phyloP scores from a whole-genome alignment of 2,329 filamentous ascomycete species.

The Dryadomyces sulphureus region DNA sequence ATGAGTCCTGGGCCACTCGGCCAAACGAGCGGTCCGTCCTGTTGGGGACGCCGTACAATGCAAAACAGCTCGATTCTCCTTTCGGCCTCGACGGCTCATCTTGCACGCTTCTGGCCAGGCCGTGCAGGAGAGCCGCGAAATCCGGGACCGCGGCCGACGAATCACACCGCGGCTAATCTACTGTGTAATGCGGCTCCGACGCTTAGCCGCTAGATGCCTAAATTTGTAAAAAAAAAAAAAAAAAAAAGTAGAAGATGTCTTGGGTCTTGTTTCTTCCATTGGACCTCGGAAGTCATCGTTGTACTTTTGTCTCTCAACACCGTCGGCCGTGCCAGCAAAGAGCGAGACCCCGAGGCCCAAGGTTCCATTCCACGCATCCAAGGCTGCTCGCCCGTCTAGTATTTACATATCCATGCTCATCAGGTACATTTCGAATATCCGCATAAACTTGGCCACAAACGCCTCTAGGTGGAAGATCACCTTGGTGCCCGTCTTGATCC shows the following conservation, averaged over 20 bases:
- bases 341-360: background rate
- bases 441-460: constrained; percentile 98
- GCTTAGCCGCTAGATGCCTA: background rate
- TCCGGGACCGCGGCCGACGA: background rate
- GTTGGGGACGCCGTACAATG: background rate
- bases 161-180: background rate
- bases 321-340: background rate
- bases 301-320: no score
- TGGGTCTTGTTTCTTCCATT: no score
- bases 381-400: background rate
- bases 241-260: background rate
- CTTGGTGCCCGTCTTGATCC: constrained; percentile 82
- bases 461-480: constrained; percentile 97
- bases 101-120: no score
- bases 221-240: background rate
- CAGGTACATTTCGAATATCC: constrained; percentile 77
- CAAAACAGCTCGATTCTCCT: no score
- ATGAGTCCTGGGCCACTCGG: background rate
- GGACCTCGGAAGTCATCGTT: background rate
- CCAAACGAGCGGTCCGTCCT: background rate
- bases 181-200: no score
- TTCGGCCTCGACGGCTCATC: no score
- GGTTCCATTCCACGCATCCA: background rate
- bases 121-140: background rate
- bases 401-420: constrained; percentile 68